These are phyloP conservation scores for Serendipita sp. DNA, from an alignment of 768 basidiomycete species.

Conservation along the genomic window DNA sequence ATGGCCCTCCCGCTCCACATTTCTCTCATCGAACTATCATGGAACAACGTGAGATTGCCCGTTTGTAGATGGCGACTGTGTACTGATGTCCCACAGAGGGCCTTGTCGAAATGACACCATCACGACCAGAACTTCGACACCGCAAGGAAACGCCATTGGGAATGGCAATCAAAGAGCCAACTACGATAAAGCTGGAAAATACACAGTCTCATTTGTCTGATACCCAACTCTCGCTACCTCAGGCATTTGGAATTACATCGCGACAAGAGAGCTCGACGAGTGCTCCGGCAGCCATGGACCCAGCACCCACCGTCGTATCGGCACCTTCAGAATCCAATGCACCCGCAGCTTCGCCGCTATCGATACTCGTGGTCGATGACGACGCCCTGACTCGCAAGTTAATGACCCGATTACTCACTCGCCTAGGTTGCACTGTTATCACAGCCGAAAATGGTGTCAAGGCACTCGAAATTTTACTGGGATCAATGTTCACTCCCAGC, in stretches of 20 bases:
- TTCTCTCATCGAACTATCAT: conserved; percentile 3
- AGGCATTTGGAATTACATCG: neutral
- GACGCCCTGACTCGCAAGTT: conserved; percentile 63
- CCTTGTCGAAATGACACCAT: neutral
- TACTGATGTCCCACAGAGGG: neutral
- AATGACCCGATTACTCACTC: conserved; percentile 63
- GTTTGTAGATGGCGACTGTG: neutral
- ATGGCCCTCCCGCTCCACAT: neutral
- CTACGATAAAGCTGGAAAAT: neutral
- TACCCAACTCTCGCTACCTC: neutral
- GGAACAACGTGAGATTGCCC: neutral
- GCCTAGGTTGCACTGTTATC: conserved; percentile 61
- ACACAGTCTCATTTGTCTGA: neutral
- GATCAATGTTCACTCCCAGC: conserved; percentile 13
- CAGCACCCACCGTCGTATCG: neutral
- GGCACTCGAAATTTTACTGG: conserved; percentile 56
- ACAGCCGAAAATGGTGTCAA: conserved; percentile 73
- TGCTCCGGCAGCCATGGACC: neutral
- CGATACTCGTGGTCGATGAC: conserved; percentile 70
- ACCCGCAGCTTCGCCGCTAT: conserved; percentile 24
- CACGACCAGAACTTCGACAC: conserved; percentile 1
- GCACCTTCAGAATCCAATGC: neutral
- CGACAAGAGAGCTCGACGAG: neutral
- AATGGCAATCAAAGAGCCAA: neutral
- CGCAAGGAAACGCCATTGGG: neutral